Percentiles rank a stretch among this genome's conserved stretches.
Evolutionary conservation across 805 yeast species (phyloP).

Genomic region (Suhomyces emberorum): DNA sequence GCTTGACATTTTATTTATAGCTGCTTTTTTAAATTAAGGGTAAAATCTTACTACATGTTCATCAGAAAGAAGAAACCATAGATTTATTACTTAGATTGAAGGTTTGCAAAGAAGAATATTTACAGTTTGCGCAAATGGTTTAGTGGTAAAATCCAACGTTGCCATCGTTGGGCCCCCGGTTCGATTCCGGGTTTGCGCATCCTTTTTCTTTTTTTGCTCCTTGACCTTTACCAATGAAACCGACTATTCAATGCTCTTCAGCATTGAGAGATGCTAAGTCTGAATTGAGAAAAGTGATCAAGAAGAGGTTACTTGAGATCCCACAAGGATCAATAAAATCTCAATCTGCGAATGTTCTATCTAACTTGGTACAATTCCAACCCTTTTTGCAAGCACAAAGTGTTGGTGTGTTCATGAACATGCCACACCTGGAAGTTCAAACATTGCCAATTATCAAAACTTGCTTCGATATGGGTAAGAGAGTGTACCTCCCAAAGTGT

Average conservation of each 20-base stretch:
- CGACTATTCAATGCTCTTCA: too few species aligned
- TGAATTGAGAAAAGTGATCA: constrained; percentile 24
- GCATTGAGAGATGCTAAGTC: constrained; percentile 14
- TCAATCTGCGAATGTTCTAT: constrained; percentile 26
- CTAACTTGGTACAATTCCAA: constrained; percentile 19
- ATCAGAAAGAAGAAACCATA: too few species aligned
- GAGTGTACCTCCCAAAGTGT: constrained; percentile 59
- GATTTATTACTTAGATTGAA: too few species aligned
- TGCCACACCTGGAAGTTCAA: constrained; percentile 68
- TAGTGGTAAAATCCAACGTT: constrained; percentile 8
- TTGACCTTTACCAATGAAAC: too few species aligned
- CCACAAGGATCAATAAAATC: constrained; percentile 11
- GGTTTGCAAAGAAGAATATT: background rate
- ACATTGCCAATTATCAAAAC: constrained; percentile 52
- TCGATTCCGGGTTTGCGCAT: constrained; percentile 8
- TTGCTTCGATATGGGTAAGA: constrained; percentile 49
- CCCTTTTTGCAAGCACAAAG: constrained; percentile 43
- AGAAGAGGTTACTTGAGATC: constrained; percentile 16
- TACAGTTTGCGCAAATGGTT: constrained; percentile 4
- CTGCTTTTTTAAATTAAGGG: too few species aligned
- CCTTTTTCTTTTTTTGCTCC: background rate
- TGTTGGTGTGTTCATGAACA: constrained; percentile 71
- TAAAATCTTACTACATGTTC: too few species aligned
- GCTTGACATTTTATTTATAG: too few species aligned
- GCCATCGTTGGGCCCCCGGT: constrained; percentile 8